Evolutionary conservation across 768 basidiomycete species (phyloP), one percentile per base, ranked within the genome.

Genomic region (Kwoniella bestiolae): DNA sequence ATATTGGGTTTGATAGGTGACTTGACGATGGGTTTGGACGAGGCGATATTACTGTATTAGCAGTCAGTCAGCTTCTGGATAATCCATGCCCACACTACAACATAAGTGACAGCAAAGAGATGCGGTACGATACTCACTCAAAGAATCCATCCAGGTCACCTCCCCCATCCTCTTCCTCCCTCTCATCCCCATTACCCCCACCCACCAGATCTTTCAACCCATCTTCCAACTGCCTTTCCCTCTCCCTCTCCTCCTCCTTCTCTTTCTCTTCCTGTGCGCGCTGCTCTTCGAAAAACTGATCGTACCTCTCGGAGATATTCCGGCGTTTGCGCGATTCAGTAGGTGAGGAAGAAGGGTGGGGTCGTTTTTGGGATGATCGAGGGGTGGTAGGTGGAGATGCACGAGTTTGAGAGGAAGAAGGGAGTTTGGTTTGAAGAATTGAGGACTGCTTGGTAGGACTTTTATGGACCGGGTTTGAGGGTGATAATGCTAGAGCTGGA

Each of bases 101-200:
- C n/a, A n/a, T n/a, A n/a, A n/a, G n/a, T n/a, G n/a, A n/a, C n/a
- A n/a, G 14, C 5, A 49, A 23, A 23, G 14, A 3, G 8, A 32
- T 8, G 21, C 7, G 14, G 35, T 5, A 35, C 49, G n/a, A 9
- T 5, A 68, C 67, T 68, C 57, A 68, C 67, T 46, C 29, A 2
- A 68, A 23, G 50, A 65, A 51, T 3, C 49, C 57, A 21, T 14
- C 34, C 6, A 68, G 26, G 41, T 61, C 63, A 12, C 49, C 63
- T 14, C 34, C 56, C 9, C n/a, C 63, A 29, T 35, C 57, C 26
- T 50, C 56, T 8, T 34, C 62, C 5, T 35, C 44, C 8, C 38
- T 46, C 16, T 61, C 58, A 12, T 45, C 59, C 31, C 23, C 18
- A 21, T 65, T 47, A 16, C 60, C 52, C 14, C n/a, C n/a, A n/a